A percentile compares a stretch with the other conserved stretches of the same genome.
Evolutionary conservation across 768 basidiomycete genomes (phyloP).

Genomic region (Russula sp.): DNA sequence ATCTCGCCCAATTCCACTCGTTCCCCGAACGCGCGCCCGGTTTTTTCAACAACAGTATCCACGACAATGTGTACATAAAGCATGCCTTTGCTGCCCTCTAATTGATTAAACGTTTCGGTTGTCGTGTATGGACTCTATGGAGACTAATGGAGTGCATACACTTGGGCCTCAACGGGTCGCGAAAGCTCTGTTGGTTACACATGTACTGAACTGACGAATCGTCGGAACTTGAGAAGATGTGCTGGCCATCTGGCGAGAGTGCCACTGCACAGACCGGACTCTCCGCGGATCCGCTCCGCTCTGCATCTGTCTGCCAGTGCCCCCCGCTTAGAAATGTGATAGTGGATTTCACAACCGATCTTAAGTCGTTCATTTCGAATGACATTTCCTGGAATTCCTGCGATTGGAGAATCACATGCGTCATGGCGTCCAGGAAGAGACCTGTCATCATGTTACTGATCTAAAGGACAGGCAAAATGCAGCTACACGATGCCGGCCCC

Average conservation of each 20-base stretch:
- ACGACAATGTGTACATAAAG: conserved; percentile 10
- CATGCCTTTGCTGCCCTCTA: background rate
- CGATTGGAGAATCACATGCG: background rate
- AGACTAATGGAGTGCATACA: too few species aligned
- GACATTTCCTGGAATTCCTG: too few species aligned
- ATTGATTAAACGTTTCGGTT: conserved; percentile 14
- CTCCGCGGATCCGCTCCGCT: background rate
- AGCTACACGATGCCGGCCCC: conserved; percentile 22
- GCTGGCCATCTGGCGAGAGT: too few species aligned
- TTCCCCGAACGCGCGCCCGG: too few species aligned
- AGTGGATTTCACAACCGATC: background rate
- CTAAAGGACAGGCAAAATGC: background rate
- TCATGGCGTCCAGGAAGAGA: background rate
- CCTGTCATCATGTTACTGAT: background rate
- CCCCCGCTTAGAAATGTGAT: background rate
- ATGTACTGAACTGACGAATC: conserved; percentile 10
- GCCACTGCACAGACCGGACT: too few species aligned
- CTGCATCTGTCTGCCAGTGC: background rate
- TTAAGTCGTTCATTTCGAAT: background rate
- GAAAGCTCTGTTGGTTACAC: background rate
- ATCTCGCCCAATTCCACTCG: too few species aligned
- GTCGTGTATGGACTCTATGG: conserved; percentile 80
- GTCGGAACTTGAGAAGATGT: too few species aligned
- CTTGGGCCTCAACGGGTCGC: background rate
- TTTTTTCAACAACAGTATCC: conserved; percentile 19